Conservation (phyloP, 1,139 yeast genomes). For the Candida glucosophila region DNA sequence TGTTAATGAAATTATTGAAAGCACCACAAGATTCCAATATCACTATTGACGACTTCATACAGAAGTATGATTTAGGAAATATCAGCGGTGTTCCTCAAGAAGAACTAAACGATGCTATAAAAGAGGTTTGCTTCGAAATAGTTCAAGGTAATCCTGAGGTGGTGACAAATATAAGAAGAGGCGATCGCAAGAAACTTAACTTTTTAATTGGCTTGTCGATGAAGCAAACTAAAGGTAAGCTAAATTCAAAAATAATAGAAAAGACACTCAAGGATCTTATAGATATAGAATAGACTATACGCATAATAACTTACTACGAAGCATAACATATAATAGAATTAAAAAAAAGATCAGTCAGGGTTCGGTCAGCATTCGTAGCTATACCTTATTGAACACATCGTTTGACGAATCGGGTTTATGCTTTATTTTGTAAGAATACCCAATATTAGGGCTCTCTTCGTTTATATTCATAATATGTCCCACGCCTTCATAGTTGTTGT, state of each 20-base stretch:
- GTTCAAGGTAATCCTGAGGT: slow-evolving; percentile 45
- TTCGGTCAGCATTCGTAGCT: too few species aligned
- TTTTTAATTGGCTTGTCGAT: slow-evolving; percentile 80
- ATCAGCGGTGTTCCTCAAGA: slow-evolving; percentile 21
- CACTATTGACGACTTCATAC: slow-evolving; percentile 37
- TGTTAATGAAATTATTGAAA: slow-evolving; percentile 49
- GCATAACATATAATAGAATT: too few species aligned
- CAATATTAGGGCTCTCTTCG: too few species aligned
- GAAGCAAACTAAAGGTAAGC: slow-evolving; percentile 65
- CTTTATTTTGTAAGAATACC: too few species aligned
- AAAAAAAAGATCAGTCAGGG: too few species aligned
- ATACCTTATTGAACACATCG: too few species aligned
- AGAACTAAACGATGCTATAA: slow-evolving; percentile 36
- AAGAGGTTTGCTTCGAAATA: slow-evolving; percentile 44
- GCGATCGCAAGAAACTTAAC: slow-evolving; percentile 61
- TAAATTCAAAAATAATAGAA: slow-evolving; percentile 43
- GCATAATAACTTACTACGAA: too few species aligned
- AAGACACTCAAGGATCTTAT: slow-evolving; percentile 27
- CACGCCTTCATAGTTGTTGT: too few species aligned
- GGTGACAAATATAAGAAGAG: slow-evolving; percentile 46
- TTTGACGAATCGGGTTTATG: too few species aligned
- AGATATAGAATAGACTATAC: too few species aligned
- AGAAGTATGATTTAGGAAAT: slow-evolving; percentile 44
- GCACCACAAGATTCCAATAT: slow-evolving; percentile 24
- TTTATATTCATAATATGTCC: too few species aligned